Evolutionary conservation across 805 yeast species (phyloP).

Genomic region (Schwanniomyces sp.): DNA sequence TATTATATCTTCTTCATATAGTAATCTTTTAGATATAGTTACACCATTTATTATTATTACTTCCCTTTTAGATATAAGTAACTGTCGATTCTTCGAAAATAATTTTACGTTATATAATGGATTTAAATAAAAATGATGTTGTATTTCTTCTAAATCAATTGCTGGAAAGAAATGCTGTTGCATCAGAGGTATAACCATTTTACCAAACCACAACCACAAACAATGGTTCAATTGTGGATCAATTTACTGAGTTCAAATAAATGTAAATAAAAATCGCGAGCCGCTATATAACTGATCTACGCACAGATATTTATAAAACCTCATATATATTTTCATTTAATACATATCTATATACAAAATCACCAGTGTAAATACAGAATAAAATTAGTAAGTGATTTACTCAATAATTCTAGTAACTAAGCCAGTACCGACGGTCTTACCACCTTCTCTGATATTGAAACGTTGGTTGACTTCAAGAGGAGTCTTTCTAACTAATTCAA

Average conservation of each 20-base stretch:
- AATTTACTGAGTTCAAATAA: background rate
- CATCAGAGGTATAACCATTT: background rate
- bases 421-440: slow-evolving; percentile 99
- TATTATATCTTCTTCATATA: slow-evolving; percentile 51
- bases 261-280: background rate
- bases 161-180: slow-evolving; percentile 23
- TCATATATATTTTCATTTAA: background rate
- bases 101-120: slow-evolving; percentile 17
- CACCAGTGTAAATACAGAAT: background rate
- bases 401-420: slow-evolving; percentile 88
- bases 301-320: background rate
- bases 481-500: slow-evolving; percentile 85
- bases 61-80: slow-evolving; percentile 34
- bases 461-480: slow-evolving; percentile 96
- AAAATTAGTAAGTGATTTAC: slow-evolving; percentile 25
- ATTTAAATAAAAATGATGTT: slow-evolving; percentile 19
- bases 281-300: background rate
- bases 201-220: background rate
- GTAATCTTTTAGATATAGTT: slow-evolving; percentile 46
- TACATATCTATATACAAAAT: slow-evolving; percentile 8
- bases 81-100: slow-evolving; percentile 31
- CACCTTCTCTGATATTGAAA: slow-evolving; percentile 99
- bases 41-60: slow-evolving; percentile 51
- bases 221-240: background rate
- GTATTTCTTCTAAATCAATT: slow-evolving; percentile 27